Base-by-base conservation (phyloP, 495 filamentous ascomycete genomes). In the Talaromyces thailandensis region DNA sequence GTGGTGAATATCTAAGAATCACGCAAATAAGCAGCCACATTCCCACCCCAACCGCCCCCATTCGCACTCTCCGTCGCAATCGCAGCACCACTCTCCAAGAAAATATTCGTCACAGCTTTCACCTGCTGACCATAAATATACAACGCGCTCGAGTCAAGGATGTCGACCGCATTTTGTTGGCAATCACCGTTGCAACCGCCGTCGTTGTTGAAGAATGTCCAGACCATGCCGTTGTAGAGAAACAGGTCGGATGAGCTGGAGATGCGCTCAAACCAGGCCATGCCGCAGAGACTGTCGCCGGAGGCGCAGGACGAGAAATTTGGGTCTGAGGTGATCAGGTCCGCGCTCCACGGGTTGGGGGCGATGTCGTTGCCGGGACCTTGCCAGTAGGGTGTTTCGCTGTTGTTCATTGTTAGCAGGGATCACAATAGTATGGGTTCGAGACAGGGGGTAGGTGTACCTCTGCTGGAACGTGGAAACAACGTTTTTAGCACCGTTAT, bases 41-140 rank as follows among this genome's bases (percentile, higher is more conserved):
- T 75, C n/a, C 80, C 81, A 31, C 82, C 83, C 82, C 83, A 86
- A 16, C 79, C 76, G 25, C 83, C 83, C 1, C 76, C 77, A 62
- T 82, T 84, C 4, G 73, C 71, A 32, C 68, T 61, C 70, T 78
- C 69, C 40, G 64, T 70, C 6, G 69, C 74, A 21, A 79, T 68
- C 1, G 68, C 67, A 48, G 62, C 57, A 37, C 63, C 67, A 9
- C 65, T 67, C 48, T 72, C 68, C 0, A 75, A 61, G 6, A 82
- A 66, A 67, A 84, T 69, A 56, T 81, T 79, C 60, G 67, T 69
- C 35, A 71, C 69, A 35, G 71, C 72, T 65, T 78, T 77, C 18
- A 73, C 78, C 16, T 73, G 72, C n/a, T 76, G 64, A 5, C 74
- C 75, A 60, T 76, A 82, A 66, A 75, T 74, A 56, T 71, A 75